These are phyloP conservation scores for Alternaria triticimaculans DNA, from an alignment of 2,329 filamentous ascomycete genomes.

Conservation along the genomic window DNA sequence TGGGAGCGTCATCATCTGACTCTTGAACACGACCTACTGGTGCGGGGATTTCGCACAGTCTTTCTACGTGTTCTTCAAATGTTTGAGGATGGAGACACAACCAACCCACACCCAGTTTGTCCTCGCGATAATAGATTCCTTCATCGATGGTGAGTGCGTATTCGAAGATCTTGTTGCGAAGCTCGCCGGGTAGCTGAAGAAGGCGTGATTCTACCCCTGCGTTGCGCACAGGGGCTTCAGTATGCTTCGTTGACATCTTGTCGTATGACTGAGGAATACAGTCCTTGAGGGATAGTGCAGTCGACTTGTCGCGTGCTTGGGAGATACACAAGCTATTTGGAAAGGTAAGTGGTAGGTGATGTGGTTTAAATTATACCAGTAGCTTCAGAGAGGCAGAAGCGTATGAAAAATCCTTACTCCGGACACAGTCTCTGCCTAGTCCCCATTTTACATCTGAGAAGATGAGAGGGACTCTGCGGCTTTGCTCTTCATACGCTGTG, in stretches of 20 bases:
- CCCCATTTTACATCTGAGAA: background rate
- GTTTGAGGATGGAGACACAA: background rate
- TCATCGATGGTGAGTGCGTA: slow-evolving; percentile 1
- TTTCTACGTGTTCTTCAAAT: background rate
- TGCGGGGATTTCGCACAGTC: background rate
- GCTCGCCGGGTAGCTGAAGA: slow-evolving; percentile 1
- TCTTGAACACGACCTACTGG: background rate
- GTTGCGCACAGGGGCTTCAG: background rate
- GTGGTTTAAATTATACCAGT: background rate
- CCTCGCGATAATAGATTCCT: background rate
- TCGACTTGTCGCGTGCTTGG: background rate
- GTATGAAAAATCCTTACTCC: background rate
- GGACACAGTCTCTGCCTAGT: rapidly evolving
- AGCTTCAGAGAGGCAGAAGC: background rate
- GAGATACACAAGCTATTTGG: background rate
- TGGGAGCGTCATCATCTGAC: background rate
- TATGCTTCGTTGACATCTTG: background rate
- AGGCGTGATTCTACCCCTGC: background rate
- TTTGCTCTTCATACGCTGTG: background rate
- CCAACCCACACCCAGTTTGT: background rate
- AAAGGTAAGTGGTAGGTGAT: background rate
- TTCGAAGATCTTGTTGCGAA: slow-evolving; percentile 5
- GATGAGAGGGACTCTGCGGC: background rate
- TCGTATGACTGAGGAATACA: background rate
- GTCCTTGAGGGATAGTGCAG: background rate